phyloP scores from a whole-genome alignment of 108 stramenopile species.

The Cyclotella cryptica region DNA sequence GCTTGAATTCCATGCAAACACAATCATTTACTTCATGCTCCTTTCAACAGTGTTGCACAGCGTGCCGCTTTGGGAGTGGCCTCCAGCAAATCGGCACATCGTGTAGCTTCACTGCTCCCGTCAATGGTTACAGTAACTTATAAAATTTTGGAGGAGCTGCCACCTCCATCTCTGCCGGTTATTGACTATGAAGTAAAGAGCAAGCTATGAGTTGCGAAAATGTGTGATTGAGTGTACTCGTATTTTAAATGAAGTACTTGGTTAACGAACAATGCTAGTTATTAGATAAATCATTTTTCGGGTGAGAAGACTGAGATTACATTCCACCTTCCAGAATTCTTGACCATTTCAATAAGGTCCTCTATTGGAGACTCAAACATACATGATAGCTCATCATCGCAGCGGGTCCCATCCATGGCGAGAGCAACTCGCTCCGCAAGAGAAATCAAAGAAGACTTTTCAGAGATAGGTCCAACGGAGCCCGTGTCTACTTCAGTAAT shows the following conservation, averaged over 20 bases:
- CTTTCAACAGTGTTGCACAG: slow-evolving; percentile 70
- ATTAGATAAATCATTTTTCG: not conserved
- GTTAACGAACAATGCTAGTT: no score
- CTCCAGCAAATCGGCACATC: slow-evolving; percentile 75
- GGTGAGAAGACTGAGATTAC: slow-evolving; percentile 48
- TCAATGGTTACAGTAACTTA: slow-evolving; percentile 62
- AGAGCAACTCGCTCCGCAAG: slow-evolving; percentile 51
- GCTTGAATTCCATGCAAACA: not conserved
- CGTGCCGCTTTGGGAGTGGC: slow-evolving; percentile 85
- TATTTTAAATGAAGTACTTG: no score
- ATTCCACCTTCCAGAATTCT: slow-evolving; percentile 45
- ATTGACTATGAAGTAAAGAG: not conserved
- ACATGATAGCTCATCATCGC: slow-evolving; percentile 84
- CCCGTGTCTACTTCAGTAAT: slow-evolving; percentile 24
- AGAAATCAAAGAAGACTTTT: slow-evolving; percentile 17
- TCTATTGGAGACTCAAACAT: slow-evolving; percentile 72
- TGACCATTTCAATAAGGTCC: slow-evolving; percentile 62
- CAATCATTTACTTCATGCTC: no score
- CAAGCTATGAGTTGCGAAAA: not conserved
- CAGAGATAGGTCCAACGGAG: not conserved
- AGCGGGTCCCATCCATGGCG: slow-evolving; percentile 79
- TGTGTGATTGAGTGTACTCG: no score
- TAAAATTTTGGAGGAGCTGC: slow-evolving; percentile 56
- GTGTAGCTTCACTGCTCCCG: slow-evolving; percentile 76
- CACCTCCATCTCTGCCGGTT: slow-evolving; percentile 34